These are phyloP conservation scores for Aspergillus kassunensis DNA, from an alignment of 495 filamentous ascomycete genomes.

Conservation along the genomic window DNA sequence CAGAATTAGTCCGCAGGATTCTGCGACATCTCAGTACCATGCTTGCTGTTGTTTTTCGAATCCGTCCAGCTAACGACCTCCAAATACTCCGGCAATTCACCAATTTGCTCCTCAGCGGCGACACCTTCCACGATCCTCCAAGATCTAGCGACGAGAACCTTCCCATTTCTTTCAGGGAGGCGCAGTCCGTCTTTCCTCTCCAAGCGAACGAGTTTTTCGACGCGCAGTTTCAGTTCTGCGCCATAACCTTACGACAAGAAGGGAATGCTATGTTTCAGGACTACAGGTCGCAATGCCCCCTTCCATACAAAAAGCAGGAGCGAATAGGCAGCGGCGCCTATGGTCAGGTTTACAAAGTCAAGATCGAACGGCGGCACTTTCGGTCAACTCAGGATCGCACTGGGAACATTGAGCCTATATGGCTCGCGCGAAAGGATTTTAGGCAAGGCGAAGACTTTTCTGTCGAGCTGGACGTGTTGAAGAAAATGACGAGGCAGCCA, in stretches of 20 bases:
- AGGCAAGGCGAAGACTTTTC: conserved; percentile 6
- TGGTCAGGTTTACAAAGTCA: conserved; percentile 17
- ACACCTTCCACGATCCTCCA: neutral
- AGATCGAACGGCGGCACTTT: conserved; percentile 13
- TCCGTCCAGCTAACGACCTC: neutral
- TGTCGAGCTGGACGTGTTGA: conserved; percentile 7
- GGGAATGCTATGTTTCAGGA: conserved; percentile 5
- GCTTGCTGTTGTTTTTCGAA: neutral
- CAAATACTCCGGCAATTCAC: conserved; percentile 1
- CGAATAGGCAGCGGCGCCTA: conserved; percentile 11
- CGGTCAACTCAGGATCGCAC: neutral
- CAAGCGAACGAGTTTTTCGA: conserved; percentile 9
- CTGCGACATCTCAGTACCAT: neutral
- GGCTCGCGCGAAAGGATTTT: conserved; percentile 19
- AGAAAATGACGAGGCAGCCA: conserved; percentile 10
- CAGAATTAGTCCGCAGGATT: neutral
- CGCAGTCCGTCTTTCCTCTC: conserved; percentile 2
- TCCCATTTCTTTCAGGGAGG: conserved; percentile 1
- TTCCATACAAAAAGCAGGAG: conserved; percentile 16
- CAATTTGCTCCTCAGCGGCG: conserved; percentile 1
- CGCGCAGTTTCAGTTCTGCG: conserved; percentile 18
- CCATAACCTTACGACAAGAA: conserved; percentile 14
- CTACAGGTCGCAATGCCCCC: conserved; percentile 4
- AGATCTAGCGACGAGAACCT: conserved; percentile 6
- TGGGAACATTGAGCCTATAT: neutral